Conservation (phyloP, 345 rosid species). For the Rhodomyrtus tomentosa region DNA sequence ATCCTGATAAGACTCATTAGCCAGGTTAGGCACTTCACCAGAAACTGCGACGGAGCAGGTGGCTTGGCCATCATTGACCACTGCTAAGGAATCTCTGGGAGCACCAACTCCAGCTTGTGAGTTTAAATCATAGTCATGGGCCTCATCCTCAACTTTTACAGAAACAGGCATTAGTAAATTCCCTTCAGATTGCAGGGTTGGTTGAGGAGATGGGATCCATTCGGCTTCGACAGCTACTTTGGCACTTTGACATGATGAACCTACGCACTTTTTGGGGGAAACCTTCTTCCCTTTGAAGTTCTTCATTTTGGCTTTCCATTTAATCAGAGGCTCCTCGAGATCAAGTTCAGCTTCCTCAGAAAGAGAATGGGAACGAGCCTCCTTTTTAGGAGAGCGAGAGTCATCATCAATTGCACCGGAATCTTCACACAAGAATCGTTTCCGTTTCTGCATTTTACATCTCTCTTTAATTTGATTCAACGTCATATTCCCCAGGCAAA, state of each 20-base stretch:
- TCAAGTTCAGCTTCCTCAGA: slow-evolving; percentile 29
- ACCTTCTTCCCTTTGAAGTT: slow-evolving; percentile 22
- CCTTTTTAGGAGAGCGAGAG: slow-evolving; percentile 6
- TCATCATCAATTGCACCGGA: neutral
- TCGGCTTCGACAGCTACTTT: slow-evolving; percentile 3
- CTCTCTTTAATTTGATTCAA: slow-evolving; percentile 36
- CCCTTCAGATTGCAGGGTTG: slow-evolving; percentile 1
- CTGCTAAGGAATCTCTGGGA: neutral
- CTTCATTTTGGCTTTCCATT: slow-evolving; percentile 31
- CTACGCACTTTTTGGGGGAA: neutral
- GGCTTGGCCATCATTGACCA: neutral
- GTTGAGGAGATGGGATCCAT: neutral
- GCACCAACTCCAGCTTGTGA: neutral
- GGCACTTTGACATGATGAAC: slow-evolving; percentile 6
- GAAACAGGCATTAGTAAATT: slow-evolving; percentile 6
- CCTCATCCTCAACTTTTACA: slow-evolving; percentile 27
- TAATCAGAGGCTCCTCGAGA: slow-evolving; percentile 37
- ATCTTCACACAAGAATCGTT: slow-evolving; percentile 2
- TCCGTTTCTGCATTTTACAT: slow-evolving; percentile 53
- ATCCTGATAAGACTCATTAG: neutral
- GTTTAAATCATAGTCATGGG: neutral
- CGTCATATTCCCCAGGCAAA: slow-evolving; percentile 24
- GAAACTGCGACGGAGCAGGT: neutral
- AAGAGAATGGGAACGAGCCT: slow-evolving; percentile 3
- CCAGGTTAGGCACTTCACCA: slow-evolving; percentile 7